Percentiles rank a stretch among this genome's conserved stretches.
phyloP scores from a whole-genome alignment of 73 alveolate genomes.

The Tetrahymena borealis region DNA sequence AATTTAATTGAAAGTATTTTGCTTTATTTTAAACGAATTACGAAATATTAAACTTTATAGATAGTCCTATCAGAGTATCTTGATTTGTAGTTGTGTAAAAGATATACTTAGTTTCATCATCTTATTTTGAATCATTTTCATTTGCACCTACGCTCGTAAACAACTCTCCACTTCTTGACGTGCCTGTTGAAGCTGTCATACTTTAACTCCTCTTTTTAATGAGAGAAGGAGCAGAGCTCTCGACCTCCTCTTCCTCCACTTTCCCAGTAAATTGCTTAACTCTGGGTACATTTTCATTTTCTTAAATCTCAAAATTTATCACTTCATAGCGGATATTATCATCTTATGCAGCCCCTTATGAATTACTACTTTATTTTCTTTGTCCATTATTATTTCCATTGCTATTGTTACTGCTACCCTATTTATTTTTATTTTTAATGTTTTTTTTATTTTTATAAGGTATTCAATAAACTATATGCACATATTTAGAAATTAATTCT shows the following conservation, averaged over 20 bases:
- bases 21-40: too few species aligned
- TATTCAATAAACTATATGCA: too few species aligned
- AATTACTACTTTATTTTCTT: background rate
- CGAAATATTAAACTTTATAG: background rate
- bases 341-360: background rate
- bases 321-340: background rate
- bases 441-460: too few species aligned
- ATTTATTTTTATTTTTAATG: too few species aligned
- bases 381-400: background rate
- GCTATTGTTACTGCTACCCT: background rate
- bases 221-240: background rate
- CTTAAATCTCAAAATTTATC: background rate
- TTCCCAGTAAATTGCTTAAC: background rate
- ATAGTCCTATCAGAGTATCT: background rate
- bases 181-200: background rate
- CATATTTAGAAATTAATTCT: too few species aligned
- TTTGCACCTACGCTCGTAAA: background rate
- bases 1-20: too few species aligned
- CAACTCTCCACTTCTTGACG: background rate
- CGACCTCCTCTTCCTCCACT: background rate
- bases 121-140: background rate
- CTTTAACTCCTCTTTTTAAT: background rate
- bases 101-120: background rate
- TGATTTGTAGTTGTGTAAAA: background rate
- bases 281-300: background rate